phyloP scores from a whole-genome alignment of 345 rosid species.

The Sisymbrium irio region DNA sequence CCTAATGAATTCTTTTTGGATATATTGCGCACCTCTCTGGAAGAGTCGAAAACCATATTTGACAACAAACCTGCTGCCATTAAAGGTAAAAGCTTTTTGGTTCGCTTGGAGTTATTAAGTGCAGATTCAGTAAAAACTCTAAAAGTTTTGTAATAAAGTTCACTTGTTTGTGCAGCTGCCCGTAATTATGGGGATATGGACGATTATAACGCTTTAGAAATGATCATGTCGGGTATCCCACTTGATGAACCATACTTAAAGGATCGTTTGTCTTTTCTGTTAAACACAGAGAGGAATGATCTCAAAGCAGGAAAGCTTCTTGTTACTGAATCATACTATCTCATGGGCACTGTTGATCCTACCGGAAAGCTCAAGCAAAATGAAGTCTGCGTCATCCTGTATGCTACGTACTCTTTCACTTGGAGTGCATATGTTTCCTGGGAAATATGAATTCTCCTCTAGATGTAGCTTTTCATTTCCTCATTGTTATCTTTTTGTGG shows the following conservation, averaged over 20 bases:
- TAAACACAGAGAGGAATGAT: slow-evolving; percentile 45
- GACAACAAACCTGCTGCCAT: slow-evolving; percentile 45
- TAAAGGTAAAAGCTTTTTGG: slow-evolving; percentile 34
- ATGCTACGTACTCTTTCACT: slow-evolving; percentile 30
- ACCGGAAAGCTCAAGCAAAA: slow-evolving; percentile 51
- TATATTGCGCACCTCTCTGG: slow-evolving; percentile 44
- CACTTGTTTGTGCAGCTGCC: slow-evolving; percentile 42
- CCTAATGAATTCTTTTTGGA: slow-evolving; percentile 56
- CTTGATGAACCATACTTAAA: slow-evolving; percentile 64
- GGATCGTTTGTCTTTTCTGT: slow-evolving; percentile 31
- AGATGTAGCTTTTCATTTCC: background rate
- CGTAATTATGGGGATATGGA: slow-evolving; percentile 51
- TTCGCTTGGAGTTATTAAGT: background rate
- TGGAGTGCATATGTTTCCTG: background rate
- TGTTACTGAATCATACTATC: slow-evolving; percentile 60
- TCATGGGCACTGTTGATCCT: slow-evolving; percentile 89
- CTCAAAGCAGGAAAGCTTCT: slow-evolving; percentile 63
- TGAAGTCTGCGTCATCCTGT: slow-evolving; percentile 86
- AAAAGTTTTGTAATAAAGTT: background rate
- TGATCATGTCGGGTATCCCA: slow-evolving; percentile 70
- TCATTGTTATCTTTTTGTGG: background rate
- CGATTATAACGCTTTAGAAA: slow-evolving; percentile 37
- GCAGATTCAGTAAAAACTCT: background rate
- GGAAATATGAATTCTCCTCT: background rate
- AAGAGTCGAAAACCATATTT: slow-evolving; percentile 42